phyloP scores from a whole-genome alignment of 208 protist species.

The Angomonas ambiguus region DNA sequence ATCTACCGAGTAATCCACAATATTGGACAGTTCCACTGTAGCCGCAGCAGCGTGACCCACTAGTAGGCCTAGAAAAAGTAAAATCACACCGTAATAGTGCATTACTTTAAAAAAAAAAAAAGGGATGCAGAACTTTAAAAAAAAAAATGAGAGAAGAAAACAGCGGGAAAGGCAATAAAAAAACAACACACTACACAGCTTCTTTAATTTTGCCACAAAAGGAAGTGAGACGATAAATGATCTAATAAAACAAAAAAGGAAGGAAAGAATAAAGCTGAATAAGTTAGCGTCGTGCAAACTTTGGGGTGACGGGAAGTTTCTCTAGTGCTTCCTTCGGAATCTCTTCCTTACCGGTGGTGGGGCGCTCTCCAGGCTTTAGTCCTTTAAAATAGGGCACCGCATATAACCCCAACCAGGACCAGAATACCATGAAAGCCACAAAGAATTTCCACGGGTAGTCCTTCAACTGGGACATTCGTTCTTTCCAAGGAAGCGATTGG shows the following conservation, averaged over 20 bases:
- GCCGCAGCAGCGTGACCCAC: not conserved
- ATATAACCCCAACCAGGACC: constrained; percentile 65
- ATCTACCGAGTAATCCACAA: not conserved
- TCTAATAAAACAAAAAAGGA: not conserved
- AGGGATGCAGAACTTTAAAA: not conserved
- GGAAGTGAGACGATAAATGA: not conserved
- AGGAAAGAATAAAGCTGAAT: not conserved
- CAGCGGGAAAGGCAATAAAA: not conserved
- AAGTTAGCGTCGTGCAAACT: constrained; percentile 26
- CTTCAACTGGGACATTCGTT: constrained; percentile 29
- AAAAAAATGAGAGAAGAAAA: not conserved
- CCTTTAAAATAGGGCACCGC: constrained; percentile 61
- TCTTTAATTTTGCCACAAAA: too few relatives aligned
- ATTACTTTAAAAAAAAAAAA: not conserved
- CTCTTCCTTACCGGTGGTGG: constrained; percentile 22
- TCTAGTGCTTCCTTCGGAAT: constrained; percentile 31
- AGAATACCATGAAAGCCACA: constrained; percentile 64
- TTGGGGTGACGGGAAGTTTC: constrained; percentile 21
- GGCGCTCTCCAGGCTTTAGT: constrained; percentile 30
- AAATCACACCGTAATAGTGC: not conserved
- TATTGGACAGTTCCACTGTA: not conserved
- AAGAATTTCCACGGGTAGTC: constrained; percentile 75
- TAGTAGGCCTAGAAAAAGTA: not conserved
- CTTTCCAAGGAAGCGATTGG: constrained; percentile 38
- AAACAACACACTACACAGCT: too few relatives aligned